These are phyloP conservation scores for Blastosporella zonata DNA, from an alignment of 1,284 basidiomycete genomes.

Conservation along the genomic window DNA sequence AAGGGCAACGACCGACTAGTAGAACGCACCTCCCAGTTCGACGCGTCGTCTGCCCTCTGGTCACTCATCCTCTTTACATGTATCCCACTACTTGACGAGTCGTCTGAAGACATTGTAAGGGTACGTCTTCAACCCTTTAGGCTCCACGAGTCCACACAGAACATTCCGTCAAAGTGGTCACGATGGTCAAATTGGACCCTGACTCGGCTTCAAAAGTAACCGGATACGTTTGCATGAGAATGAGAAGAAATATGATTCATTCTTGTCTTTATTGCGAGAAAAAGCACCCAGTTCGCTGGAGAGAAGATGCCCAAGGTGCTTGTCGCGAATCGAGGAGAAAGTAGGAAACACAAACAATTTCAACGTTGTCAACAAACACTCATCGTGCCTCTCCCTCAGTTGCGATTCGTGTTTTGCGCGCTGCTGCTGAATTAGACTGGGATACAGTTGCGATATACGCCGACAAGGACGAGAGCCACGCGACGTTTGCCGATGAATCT, in stretches of 20 bases:
- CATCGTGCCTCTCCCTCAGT: slow-evolving; percentile 22
- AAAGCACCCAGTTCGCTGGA: no score
- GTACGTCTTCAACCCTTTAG: not conserved
- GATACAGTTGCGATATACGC: slow-evolving; percentile 34
- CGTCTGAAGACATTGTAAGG: slow-evolving; percentile 22
- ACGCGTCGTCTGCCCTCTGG: slow-evolving; percentile 19
- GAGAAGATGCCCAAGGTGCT: slow-evolving; percentile 29
- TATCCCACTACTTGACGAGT: slow-evolving; percentile 2
- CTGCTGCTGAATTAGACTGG: slow-evolving; percentile 13
- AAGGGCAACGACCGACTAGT: no score
- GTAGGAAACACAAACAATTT: slow-evolving; percentile 24
- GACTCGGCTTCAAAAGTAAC: slow-evolving; percentile 41
- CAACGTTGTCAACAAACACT: slow-evolving; percentile 12
- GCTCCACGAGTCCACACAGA: not conserved
- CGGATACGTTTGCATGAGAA: slow-evolving; percentile 25
- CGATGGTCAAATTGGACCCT: slow-evolving; percentile 25
- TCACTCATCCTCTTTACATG: slow-evolving; percentile 4
- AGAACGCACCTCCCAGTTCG: slow-evolving; percentile 19
- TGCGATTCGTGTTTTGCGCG: slow-evolving; percentile 26
- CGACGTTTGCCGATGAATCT: slow-evolving; percentile 32
- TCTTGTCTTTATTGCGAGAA: no score
- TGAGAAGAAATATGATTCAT: no score
- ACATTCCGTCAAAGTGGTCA: not conserved
- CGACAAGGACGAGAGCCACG: slow-evolving; percentile 32
- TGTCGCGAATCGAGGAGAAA: slow-evolving; percentile 37